Percentiles rank a stretch among this genome's conserved stretches.
Evolutionary conservation across 768 basidiomycete genomes (phyloP).

Genomic region (Leucocoprinus sp.): DNA sequence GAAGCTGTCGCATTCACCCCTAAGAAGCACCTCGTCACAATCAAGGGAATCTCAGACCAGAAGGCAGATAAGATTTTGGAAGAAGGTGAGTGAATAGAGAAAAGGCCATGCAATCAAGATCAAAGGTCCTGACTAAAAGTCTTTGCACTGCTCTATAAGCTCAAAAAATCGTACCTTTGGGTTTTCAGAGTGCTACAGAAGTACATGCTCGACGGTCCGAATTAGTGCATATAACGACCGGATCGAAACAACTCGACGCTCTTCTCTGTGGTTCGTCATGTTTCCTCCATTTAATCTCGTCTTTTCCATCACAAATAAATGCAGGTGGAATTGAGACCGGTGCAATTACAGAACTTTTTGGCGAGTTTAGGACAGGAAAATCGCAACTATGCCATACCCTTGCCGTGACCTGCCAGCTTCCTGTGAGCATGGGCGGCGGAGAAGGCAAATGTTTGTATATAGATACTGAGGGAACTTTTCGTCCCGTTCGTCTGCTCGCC

Average conservation of each 20-base stretch:
- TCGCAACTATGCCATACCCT: conserved; percentile 97
- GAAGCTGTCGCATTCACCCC: conserved; percentile 96
- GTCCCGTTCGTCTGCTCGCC: conserved; percentile 88
- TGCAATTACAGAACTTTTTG: conserved; percentile 95
- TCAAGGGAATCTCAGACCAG: conserved; percentile 94
- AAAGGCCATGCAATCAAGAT: background rate
- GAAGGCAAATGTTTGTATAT: conserved; percentile 99
- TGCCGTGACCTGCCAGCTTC: conserved; percentile 96
- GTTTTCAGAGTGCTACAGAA: conserved; percentile 97
- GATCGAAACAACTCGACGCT: conserved; percentile 92
- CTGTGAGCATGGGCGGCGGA: conserved; percentile 95
- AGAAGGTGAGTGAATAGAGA: conserved; percentile 57
- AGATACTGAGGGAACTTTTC: conserved; percentile 98
- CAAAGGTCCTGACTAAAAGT: background rate
- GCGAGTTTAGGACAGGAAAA: conserved; percentile 98
- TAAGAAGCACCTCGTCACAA: conserved; percentile 82
- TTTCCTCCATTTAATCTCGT: conserved; percentile 7
- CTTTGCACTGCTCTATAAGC: conserved; percentile 40
- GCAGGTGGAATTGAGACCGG: conserved; percentile 95
- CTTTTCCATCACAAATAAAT: conserved; percentile 7
- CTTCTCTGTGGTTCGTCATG: conserved; percentile 73
- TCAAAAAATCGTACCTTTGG: conserved; percentile 92
- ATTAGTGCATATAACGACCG: conserved; percentile 93
- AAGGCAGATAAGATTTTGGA: conserved; percentile 95
- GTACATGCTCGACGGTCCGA: conserved; percentile 93